Evolutionary conservation across 2,329 filamentous ascomycete species (phyloP).

Genomic region (Nothomitra cinnamomea): DNA sequence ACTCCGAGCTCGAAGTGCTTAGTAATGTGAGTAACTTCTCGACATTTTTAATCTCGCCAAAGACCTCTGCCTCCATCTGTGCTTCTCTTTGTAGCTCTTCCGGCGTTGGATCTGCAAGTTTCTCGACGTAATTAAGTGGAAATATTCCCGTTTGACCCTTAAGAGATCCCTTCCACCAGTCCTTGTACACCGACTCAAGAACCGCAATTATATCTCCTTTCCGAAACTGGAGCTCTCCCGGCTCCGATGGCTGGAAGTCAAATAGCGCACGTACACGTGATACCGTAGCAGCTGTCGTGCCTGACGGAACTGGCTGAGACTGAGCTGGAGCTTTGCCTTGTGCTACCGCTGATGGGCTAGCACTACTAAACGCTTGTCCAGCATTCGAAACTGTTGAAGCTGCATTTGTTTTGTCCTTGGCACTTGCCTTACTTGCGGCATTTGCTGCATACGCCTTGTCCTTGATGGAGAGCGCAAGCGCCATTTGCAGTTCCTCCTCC

Average conservation of each 20-base stretch:
- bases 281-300: constrained; percentile 89
- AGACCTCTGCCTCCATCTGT: constrained; percentile 77
- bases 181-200: constrained; percentile 93
- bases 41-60: constrained; percentile 60
- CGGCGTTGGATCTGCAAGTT: constrained; percentile 80
- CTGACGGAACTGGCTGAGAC: constrained; percentile 47
- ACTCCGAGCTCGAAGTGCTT: constrained; percentile 67
- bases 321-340: constrained; percentile 26
- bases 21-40: constrained; percentile 73
- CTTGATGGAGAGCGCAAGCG: constrained; percentile 77
- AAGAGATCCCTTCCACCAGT: constrained; percentile 97
- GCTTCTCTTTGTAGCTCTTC: constrained; percentile 92
- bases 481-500: constrained; percentile 94
- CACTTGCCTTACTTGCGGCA: no score
- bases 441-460: constrained; percentile 41
- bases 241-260: constrained; percentile 87
- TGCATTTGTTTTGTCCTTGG: no score
- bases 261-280: constrained; percentile 85
- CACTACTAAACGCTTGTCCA: constrained; percentile 19
- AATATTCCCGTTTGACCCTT: constrained; percentile 95
- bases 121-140: constrained; percentile 96
- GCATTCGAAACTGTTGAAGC: constrained; percentile 15
- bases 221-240: constrained; percentile 86
- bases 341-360: constrained; percentile 19
- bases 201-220: constrained; percentile 97